phyloP scores from a whole-genome alignment of 768 basidiomycete species.

The Sporobolomyces phaffii region DNA sequence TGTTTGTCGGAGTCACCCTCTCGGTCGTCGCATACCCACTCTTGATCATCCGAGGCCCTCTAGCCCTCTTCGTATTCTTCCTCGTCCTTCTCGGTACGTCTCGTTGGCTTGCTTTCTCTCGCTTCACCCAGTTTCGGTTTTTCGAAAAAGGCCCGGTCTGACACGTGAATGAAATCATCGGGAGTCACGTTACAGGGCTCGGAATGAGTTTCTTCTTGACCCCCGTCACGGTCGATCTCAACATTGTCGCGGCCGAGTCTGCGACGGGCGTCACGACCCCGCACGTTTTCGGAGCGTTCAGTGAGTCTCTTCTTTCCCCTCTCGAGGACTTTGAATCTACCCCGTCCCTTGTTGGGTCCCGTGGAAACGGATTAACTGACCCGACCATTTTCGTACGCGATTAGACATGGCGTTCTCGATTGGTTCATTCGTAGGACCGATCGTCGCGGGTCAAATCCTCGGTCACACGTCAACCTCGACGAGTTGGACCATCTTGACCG shows the following conservation, averaged over 20 bases:
- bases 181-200: background rate
- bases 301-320: background rate
- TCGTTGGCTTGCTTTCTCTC: background rate
- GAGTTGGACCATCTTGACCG: slow-evolving; percentile 5
- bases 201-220: slow-evolving; percentile 16
- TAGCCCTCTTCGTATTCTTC: slow-evolving; percentile 32
- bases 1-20: slow-evolving; percentile 4
- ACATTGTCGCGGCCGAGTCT: slow-evolving; percentile 7
- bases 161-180: too few species aligned
- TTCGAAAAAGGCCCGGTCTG: too few species aligned
- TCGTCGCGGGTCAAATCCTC: slow-evolving; percentile 15
- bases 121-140: too few species aligned
- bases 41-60: slow-evolving; percentile 26
- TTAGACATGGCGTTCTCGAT: slow-evolving; percentile 18
- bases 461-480: background rate
- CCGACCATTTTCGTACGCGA: too few species aligned
- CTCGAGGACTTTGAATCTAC: too few species aligned
- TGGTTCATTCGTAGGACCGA: slow-evolving; percentile 10
- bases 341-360: too few species aligned
- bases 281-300: slow-evolving; percentile 21
- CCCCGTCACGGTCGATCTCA: slow-evolving; percentile 17
- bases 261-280: background rate
- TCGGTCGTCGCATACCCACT: slow-evolving; percentile 15
- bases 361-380: too few species aligned
- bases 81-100: slow-evolving; percentile 21